Conservation (phyloP, 768 basidiomycete species). For the Tulasnella calospora region DNA sequence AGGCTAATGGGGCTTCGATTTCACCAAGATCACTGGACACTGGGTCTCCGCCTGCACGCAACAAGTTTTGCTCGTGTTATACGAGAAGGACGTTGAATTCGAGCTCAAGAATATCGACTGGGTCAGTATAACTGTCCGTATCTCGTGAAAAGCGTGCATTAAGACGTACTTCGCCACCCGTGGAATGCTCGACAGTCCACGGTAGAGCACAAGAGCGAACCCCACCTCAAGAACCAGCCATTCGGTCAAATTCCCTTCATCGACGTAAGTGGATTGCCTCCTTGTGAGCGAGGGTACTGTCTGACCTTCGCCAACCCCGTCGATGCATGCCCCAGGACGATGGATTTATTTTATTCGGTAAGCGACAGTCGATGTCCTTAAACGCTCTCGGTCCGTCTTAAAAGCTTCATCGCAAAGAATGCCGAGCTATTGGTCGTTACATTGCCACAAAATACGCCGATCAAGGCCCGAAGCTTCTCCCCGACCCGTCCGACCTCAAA, state of each 20-base stretch:
- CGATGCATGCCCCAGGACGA: slow-evolving; percentile 42
- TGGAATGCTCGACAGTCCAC: not conserved
- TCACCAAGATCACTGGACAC: not conserved
- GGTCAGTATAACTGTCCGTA: slow-evolving; percentile 23
- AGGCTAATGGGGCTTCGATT: not conserved
- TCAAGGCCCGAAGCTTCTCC: slow-evolving; percentile 51
- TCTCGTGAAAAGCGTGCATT: not conserved
- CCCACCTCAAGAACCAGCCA: slow-evolving; percentile 51
- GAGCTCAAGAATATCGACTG: slow-evolving; percentile 45
- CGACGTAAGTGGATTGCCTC: slow-evolving; percentile 32
- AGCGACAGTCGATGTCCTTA: not conserved
- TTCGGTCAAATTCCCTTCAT: slow-evolving; percentile 63
- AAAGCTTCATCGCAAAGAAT: slow-evolving; percentile 37
- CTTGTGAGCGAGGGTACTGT: not conserved
- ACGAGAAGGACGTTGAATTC: slow-evolving; percentile 50
- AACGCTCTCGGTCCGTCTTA: not conserved
- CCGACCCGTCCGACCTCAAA: slow-evolving; percentile 38
- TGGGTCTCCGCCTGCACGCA: slow-evolving; percentile 11
- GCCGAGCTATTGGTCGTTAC: slow-evolving; percentile 58
- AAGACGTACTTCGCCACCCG: not conserved
- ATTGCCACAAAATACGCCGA: slow-evolving; percentile 49
- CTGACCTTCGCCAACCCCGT: too few species aligned
- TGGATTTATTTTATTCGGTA: slow-evolving; percentile 52
- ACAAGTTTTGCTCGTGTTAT: not conserved
- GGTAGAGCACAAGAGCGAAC: not conserved